Base-by-base conservation (phyloP, 768 basidiomycete species). In the Boletus rubropictus region DNA sequence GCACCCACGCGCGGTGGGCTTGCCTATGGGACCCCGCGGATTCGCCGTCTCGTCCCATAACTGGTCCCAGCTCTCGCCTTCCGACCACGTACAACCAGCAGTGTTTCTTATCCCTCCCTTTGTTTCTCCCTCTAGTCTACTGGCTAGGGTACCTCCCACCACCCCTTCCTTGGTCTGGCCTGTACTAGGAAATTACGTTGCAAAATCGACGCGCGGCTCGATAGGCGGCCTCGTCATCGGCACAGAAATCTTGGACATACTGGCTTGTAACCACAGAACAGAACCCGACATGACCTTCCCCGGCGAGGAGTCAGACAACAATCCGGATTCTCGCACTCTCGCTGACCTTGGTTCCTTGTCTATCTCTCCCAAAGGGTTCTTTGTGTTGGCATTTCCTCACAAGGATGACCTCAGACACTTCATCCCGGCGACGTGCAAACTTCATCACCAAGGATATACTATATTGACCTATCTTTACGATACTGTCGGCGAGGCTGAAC, bases 91-190 rank as follows among this genome's bases (percentile, higher is more conserved):
- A 18, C 69, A 69, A 25, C 60, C 71, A 21, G 80, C 77, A 3
- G 59, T 67, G 4, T 80, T 76, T 60, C 66, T 87, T 3, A 57
- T 78, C 3, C 86, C 86, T 14, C 85, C 85, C 3, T 80, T 86
- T 50, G 66, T 82, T 6, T 52, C 77, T 25, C 75, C 75, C 9
- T 40, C 55, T 1, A 34, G 20, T 28, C 57, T 66, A 21, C 44
- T 72, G 14, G 49, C 46, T 6, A 14, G 25, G 3, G 36, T 67
- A 10, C 58, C 58, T 9, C 52, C 55, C 36, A 22, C 53, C 15
- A 44, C 52, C 20, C 35, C 49, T 15, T 17, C 57, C 54, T 27
- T 51, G 60, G 38, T 64, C 55, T 64, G 64, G 65, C 12, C 62
- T 27, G 33, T 42, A 20, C 33, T 61, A 38, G 52, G 62, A 32